phyloP scores from a whole-genome alignment of 1,139 yeast species.

The Suhomyces panamericanus region DNA sequence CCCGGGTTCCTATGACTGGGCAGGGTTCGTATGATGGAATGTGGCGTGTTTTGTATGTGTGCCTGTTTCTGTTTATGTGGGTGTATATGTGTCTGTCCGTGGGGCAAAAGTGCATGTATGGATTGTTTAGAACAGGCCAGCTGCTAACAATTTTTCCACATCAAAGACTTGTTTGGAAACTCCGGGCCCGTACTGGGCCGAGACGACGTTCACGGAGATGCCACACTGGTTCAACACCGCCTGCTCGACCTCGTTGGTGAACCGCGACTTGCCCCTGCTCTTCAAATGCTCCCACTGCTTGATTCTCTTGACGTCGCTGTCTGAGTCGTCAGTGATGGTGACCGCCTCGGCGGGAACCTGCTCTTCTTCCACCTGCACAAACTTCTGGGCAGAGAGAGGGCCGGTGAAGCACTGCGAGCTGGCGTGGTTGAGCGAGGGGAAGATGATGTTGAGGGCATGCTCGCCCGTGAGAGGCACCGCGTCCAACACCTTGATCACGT shows the following conservation, averaged over 20 bases:
- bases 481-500: slow-evolving; percentile 19
- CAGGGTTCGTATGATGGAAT: too few relatives aligned
- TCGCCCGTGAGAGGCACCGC: slow-evolving; percentile 4
- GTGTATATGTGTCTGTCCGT: not conserved
- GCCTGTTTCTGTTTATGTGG: not conserved
- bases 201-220: slow-evolving; percentile 23
- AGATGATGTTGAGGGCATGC: slow-evolving; percentile 27
- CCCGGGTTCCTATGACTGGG: too few relatives aligned
- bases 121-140: slow-evolving; percentile 5
- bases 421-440: slow-evolving; percentile 35
- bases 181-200: slow-evolving; percentile 7
- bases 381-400: not conserved
- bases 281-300: slow-evolving; percentile 5
- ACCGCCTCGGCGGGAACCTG: slow-evolving; percentile 1
- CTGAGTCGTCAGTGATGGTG: not conserved
- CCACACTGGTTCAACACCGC: slow-evolving; percentile 19
- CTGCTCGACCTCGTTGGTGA: slow-evolving; percentile 3
- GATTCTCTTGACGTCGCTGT: slow-evolving; percentile 2
- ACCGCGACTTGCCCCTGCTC: not conserved
- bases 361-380: slow-evolving; percentile 9
- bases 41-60: too few relatives aligned
- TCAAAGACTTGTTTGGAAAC: slow-evolving; percentile 9
- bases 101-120: not conserved
- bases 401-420: slow-evolving; percentile 27
- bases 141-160: slow-evolving; percentile 9